Evolutionary conservation across 352 stramenopile genomes (phyloP).

Genomic region (Pythium graminicola): DNA sequence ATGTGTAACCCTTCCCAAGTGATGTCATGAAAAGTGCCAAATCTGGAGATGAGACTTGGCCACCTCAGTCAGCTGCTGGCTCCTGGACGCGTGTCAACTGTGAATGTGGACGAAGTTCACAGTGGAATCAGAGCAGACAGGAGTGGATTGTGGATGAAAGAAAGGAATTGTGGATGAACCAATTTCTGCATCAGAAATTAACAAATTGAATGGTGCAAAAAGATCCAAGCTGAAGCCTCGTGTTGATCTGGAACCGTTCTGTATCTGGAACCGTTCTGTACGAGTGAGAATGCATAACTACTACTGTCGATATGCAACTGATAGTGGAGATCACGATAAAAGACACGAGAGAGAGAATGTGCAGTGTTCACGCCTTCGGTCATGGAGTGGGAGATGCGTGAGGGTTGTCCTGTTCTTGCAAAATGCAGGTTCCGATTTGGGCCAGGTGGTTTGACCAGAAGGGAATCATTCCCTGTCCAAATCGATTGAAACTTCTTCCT

Average conservation of each 20-base stretch:
- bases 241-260: neutral
- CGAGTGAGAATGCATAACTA: too few species aligned
- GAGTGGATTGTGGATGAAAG: constrained; percentile 1
- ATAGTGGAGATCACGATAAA: neutral
- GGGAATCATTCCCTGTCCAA: neutral
- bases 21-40: neutral
- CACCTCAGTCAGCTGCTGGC: neutral
- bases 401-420: constrained; percentile 6
- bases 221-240: neutral
- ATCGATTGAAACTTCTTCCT: neutral
- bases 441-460: constrained; percentile 4
- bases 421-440: constrained; percentile 19
- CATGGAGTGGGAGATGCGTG: constrained; percentile 2
- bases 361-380: neutral
- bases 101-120: neutral
- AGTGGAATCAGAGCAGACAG: neutral
- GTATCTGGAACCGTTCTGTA: too few species aligned
- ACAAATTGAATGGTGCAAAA: neutral
- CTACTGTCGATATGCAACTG: neutral
- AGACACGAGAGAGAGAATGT: neutral
- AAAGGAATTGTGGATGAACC: neutral
- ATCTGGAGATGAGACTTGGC: neutral
- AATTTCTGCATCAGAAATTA: neutral
- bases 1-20: neutral
- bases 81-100: neutral